phyloP scores from a whole-genome alignment of 2,329 filamentous ascomycete species.

The Whalleya microplaca region DNA sequence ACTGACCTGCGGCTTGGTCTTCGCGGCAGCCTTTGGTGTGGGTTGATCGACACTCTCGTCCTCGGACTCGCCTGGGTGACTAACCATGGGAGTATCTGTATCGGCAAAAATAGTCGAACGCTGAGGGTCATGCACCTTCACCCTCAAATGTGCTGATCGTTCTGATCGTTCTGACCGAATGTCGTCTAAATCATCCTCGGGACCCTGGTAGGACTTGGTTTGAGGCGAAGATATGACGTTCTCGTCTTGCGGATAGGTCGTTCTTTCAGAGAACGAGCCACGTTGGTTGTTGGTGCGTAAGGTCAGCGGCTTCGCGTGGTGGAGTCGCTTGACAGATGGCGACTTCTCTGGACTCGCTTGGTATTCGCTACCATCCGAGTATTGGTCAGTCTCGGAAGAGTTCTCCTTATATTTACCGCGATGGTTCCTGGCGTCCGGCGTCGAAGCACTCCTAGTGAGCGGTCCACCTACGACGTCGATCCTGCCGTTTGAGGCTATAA shows the following conservation, averaged over 20 bases:
- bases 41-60: constrained; percentile 30
- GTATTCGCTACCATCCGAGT: constrained; percentile 32
- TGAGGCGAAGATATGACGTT: constrained; percentile 23
- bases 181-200: constrained; percentile 28
- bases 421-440: constrained; percentile 35
- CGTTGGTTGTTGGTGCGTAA: constrained; percentile 28
- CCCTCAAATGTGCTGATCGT: constrained; percentile 19
- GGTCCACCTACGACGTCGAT: constrained; percentile 31
- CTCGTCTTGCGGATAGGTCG: constrained; percentile 19
- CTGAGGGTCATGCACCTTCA: constrained; percentile 28
- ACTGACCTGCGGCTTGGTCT: constrained; percentile 31
- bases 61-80: constrained; percentile 34
- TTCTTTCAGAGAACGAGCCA: constrained; percentile 32
- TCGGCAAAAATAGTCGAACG: constrained; percentile 37
- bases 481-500: constrained; percentile 34
- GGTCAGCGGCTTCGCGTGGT: constrained; percentile 29
- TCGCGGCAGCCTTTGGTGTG: constrained; percentile 32
- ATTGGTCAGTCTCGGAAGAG: constrained; percentile 26
- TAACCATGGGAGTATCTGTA: constrained; percentile 34
- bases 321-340: constrained; percentile 32
- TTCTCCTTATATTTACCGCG: constrained; percentile 25
- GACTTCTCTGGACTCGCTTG: constrained; percentile 36
- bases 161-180: constrained; percentile 20
- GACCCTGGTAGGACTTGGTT: constrained; percentile 27
- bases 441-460: constrained; percentile 36